A percentile compares a stretch with the other conserved stretches of the same genome.
These are phyloP conservation scores for Ulota crispa DNA, from an alignment of 225 moss, liverwort and hornwort genomes.

Conservation along the genomic window DNA sequence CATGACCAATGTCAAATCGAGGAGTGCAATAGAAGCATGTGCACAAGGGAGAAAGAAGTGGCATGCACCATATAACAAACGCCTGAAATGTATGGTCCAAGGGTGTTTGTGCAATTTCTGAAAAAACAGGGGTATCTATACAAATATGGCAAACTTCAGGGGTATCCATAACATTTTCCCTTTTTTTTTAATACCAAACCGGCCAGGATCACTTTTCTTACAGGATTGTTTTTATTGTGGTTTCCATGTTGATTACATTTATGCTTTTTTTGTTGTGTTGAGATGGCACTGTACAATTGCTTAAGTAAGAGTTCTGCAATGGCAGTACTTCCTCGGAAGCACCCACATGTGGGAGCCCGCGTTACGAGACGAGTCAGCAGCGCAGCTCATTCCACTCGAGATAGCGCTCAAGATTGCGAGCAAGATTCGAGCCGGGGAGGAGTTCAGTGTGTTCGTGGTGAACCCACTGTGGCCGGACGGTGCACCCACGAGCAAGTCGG, in stretches of 20 bases:
- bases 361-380: slow-evolving; percentile 37
- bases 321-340: slow-evolving; percentile 83
- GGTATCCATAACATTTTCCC: too few species aligned
- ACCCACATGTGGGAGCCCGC: slow-evolving; percentile 74
- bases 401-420: slow-evolving; percentile 71
- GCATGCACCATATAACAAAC: too few species aligned
- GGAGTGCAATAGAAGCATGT: too few species aligned
- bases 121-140: too few species aligned
- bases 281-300: neutral
- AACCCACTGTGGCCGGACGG: slow-evolving; percentile 88
- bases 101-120: too few species aligned
- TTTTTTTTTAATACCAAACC: too few species aligned
- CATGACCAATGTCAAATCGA: too few species aligned
- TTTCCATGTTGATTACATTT: neutral
- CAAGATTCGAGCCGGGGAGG: slow-evolving; percentile 59
- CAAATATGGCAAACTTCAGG: too few species aligned
- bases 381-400: slow-evolving; percentile 75
- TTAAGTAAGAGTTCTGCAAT: neutral
- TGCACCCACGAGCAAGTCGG: slow-evolving; percentile 54
- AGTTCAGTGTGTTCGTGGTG: slow-evolving; percentile 72
- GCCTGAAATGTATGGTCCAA: too few species aligned
- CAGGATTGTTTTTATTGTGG: too few species aligned
- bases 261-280: neutral
- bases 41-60: too few species aligned
- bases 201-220: neutral